These are phyloP conservation scores for Podospora conica DNA, from an alignment of 495 filamentous ascomycete species.

Conservation along the genomic window DNA sequence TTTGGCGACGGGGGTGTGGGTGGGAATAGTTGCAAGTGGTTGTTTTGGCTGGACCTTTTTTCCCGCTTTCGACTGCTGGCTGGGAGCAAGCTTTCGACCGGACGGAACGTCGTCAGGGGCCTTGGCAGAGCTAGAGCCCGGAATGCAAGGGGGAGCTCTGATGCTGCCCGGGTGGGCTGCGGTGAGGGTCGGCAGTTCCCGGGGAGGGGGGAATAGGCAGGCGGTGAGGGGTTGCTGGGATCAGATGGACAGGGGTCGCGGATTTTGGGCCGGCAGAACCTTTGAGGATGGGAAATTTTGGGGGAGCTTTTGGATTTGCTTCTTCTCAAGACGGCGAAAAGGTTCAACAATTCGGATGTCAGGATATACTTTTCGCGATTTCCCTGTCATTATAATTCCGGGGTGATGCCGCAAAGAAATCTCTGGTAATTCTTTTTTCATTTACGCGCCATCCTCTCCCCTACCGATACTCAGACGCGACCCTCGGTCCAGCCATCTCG, in stretches of 20 bases:
- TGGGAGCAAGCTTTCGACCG: background rate
- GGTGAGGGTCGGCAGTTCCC: background rate
- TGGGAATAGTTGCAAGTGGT: background rate
- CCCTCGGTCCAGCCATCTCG: background rate
- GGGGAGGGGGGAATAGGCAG: background rate
- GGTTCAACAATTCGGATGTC: background rate
- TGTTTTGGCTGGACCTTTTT: background rate
- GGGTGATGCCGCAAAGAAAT: background rate
- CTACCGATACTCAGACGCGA: background rate
- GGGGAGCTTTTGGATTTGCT: constrained; percentile 1
- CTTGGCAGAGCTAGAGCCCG: background rate
- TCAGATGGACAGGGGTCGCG: background rate
- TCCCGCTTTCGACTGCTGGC: background rate
- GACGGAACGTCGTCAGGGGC: background rate
- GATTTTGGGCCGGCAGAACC: constrained; percentile 33
- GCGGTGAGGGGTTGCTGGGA: background rate
- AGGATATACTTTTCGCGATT: background rate
- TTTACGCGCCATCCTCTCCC: background rate
- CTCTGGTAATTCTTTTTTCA: background rate
- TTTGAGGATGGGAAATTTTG: constrained; percentile 21
- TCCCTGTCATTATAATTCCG: background rate
- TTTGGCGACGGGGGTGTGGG: background rate
- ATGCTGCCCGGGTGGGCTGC: background rate
- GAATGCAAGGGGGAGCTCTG: background rate
- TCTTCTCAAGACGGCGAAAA: background rate